Percentiles rank a stretch among this genome's conserved stretches.
These are phyloP conservation scores for Metschnikowia vanudenii DNA, from an alignment of 805 yeast genomes.

Conservation along the genomic window DNA sequence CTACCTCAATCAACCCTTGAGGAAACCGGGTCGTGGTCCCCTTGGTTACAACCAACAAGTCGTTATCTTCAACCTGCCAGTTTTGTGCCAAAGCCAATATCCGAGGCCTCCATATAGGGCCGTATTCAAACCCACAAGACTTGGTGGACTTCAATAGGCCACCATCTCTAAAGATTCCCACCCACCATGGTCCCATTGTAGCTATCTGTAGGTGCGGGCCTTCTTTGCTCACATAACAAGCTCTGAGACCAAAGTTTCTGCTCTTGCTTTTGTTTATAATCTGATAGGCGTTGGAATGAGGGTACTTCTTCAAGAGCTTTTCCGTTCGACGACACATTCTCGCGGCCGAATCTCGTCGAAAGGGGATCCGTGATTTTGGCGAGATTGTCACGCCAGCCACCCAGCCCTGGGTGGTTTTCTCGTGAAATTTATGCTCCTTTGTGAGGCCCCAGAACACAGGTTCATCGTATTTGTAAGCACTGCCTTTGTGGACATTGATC, in stretches of 20 bases:
- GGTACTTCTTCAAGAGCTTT: too few relatives aligned
- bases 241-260: not conserved
- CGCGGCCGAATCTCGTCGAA: not conserved
- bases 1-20: not conserved
- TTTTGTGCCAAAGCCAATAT: not conserved
- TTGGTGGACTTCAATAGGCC: not conserved
- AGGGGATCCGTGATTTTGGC: not conserved
- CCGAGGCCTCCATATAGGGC: not conserved
- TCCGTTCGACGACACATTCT: not conserved
- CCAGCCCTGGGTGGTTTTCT: not conserved
- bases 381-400: not conserved
- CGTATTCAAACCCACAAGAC: not conserved
- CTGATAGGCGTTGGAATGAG: too few relatives aligned
- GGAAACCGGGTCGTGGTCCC: not conserved
- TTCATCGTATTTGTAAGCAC: not conserved
- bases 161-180: not conserved
- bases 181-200: constrained; percentile 4
- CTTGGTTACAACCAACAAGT: constrained; percentile 3
- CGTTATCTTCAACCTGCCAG: constrained; percentile 1
- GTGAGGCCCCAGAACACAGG: constrained; percentile 1
- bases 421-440: not conserved
- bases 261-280: not conserved
- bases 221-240: not conserved
- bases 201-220: not conserved
- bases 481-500: not conserved